phyloP scores from a whole-genome alignment of 2,329 filamentous ascomycete species.

The Septoria linicola region DNA sequence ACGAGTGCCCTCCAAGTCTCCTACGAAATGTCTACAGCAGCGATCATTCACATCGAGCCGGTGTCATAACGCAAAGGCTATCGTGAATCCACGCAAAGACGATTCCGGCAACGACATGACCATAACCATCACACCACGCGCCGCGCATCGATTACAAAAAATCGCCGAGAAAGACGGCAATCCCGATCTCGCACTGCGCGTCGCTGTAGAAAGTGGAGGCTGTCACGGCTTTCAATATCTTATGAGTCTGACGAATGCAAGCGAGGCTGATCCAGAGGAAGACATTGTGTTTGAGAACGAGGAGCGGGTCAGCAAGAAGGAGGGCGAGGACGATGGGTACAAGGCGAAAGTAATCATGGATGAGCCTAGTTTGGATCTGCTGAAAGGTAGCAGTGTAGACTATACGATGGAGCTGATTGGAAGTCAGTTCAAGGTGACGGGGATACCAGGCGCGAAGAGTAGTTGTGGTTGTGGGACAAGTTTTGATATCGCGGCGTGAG shows the following conservation, averaged over 20 bases:
- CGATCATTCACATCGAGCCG: neutral
- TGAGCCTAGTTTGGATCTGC: constrained; percentile 76
- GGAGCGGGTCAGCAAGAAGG: constrained; percentile 26
- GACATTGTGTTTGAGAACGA: constrained; percentile 83
- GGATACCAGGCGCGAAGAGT: constrained; percentile 87
- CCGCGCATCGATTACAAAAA: constrained; percentile 69
- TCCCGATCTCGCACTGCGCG: constrained; percentile 79
- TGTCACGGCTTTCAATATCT: constrained; percentile 98
- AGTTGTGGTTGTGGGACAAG: constrained; percentile 97
- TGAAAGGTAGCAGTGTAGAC: constrained; percentile 93
- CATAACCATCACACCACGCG: constrained; percentile 79
- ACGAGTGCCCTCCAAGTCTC: neutral
- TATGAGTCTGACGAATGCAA: constrained; percentile 72
- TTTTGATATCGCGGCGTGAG: constrained; percentile 73
- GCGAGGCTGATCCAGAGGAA: constrained; percentile 66
- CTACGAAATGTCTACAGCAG: neutral
- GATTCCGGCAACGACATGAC: constrained; percentile 82
- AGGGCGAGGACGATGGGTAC: constrained; percentile 42
- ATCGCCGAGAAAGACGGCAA: constrained; percentile 59
- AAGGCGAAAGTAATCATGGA: constrained; percentile 85
- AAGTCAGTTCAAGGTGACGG: constrained; percentile 92
- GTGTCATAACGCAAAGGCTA: constrained; percentile 35
- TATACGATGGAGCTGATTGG: constrained; percentile 95
- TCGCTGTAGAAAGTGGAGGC: constrained; percentile 88
- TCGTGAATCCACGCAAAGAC: constrained; percentile 72